Evolutionary conservation across 75 land plant genomes (phyloP).

Genomic region (Gnetum montanum): DNA sequence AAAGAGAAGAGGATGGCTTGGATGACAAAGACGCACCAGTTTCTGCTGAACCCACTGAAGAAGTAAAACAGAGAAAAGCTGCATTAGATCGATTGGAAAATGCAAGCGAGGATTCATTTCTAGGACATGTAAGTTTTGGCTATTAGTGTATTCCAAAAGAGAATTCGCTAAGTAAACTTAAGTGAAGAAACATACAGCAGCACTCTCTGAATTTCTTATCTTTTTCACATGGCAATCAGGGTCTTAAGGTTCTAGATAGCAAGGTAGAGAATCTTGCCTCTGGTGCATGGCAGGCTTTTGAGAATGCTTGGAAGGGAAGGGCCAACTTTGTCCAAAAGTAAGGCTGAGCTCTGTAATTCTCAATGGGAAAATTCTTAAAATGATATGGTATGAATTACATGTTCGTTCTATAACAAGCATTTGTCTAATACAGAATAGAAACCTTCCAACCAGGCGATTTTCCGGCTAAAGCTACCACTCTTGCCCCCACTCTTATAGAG

Average conservation of each 20-base stretch:
- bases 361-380: not conserved
- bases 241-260: conserved; percentile 75
- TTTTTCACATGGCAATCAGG: too few species aligned
- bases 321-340: conserved; percentile 70
- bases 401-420: not conserved
- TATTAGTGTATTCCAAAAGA: too few species aligned
- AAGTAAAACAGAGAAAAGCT: conserved; percentile 43
- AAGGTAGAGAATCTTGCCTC: conserved; percentile 87
- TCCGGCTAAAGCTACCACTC: conserved; percentile 32
- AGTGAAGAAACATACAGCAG: too few species aligned
- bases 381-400: too few species aligned
- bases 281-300: conserved; percentile 93
- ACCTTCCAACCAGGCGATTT: conserved; percentile 49
- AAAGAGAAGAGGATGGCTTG: conserved; percentile 25
- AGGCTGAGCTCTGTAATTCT: too few species aligned
- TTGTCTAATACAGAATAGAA: not conserved
- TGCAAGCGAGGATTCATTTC: conserved; percentile 73
- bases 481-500: conserved; percentile 82
- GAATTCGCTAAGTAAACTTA: too few species aligned
- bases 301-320: conserved; percentile 83
- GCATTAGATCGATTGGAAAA: conserved; percentile 76
- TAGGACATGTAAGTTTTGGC: conserved; percentile 45
- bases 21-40: conserved; percentile 11
- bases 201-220: too few species aligned
- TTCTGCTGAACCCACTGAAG: conserved; percentile 34